Conservation (phyloP, 2,329 filamentous ascomycete genomes). For the Beauveria sp. region DNA sequence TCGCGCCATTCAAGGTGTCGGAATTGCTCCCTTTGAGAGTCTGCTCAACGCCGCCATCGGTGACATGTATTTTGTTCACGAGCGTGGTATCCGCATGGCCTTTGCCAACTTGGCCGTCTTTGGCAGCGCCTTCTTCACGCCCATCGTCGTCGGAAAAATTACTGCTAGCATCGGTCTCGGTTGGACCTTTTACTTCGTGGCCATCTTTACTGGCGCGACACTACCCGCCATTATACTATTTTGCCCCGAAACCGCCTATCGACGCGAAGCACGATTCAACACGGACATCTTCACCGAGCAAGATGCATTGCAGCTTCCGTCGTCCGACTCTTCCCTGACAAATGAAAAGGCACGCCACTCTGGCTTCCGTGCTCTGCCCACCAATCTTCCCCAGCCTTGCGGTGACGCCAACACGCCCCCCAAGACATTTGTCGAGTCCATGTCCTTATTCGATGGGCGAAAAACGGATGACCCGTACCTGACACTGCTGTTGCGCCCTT, state of each 20-base stretch:
- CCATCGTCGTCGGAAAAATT: constrained; percentile 85
- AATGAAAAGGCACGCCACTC: constrained; percentile 6
- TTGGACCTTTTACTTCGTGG: constrained; percentile 83
- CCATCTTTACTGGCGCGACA: constrained; percentile 69
- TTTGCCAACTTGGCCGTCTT: constrained; percentile 55
- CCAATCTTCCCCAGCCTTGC: constrained; percentile 25
- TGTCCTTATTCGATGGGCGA: constrained; percentile 70
- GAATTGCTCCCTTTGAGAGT: constrained; percentile 81
- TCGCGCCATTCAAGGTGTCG: constrained; percentile 78
- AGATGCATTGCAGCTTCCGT: constrained; percentile 10
- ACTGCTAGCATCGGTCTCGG: constrained; percentile 68
- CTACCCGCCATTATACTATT: constrained; percentile 68
- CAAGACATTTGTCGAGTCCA: constrained; percentile 52
- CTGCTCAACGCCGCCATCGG: constrained; percentile 83
- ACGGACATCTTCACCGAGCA: constrained; percentile 52
- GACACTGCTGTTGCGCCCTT: constrained; percentile 60
- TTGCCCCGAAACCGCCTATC: constrained; percentile 78
- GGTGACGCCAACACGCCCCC: constrained; percentile 32
- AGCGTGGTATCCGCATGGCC: constrained; percentile 82
- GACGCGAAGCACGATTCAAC: constrained; percentile 58
- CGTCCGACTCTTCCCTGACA: constrained; percentile 3
- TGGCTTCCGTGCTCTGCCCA: constrained; percentile 26
- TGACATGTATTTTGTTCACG: constrained; percentile 83
- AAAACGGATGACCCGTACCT: constrained; percentile 71
- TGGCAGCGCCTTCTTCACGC: constrained; percentile 58